These are phyloP conservation scores for Cronartium quercuum DNA, from an alignment of 1,284 basidiomycete genomes.

Conservation along the genomic window DNA sequence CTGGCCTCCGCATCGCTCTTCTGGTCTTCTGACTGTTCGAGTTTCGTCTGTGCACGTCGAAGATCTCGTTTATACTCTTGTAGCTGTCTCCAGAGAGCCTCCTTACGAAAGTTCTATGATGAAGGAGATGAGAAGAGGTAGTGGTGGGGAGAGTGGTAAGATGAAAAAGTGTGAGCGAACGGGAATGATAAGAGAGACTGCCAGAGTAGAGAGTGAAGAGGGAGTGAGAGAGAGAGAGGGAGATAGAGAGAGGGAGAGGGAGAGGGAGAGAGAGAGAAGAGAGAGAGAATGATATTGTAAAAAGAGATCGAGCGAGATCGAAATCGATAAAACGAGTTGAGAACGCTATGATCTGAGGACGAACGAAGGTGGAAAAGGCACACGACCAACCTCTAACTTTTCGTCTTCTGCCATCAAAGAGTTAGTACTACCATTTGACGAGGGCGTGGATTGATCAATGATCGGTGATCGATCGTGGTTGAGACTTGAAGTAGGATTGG, in stretches of 20 bases:
- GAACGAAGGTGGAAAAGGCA: neutral
- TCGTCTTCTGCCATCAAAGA: neutral
- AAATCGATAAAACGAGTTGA: neutral
- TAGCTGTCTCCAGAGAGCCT: conserved; percentile 87
- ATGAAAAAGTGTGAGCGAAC: neutral
- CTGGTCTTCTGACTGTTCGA: conserved; percentile 48
- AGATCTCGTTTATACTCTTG: conserved; percentile 77
- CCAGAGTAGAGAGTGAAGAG: neutral
- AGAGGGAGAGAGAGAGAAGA: neutral
- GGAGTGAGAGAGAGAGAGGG: neutral
- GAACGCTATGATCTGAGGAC: neutral
- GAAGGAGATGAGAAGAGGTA: neutral
- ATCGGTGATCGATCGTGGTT: neutral
- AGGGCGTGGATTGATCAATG: neutral
- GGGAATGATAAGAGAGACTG: neutral
- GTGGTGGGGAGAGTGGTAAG: neutral
- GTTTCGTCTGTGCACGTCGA: conserved; percentile 56
- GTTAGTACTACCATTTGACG: neutral
- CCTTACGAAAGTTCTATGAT: conserved; percentile 68
- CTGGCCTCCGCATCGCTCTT: conserved; percentile 69
- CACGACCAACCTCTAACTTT: conserved; percentile 1
- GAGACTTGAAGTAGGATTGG: neutral
- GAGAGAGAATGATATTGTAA: neutral
- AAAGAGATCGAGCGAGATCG: neutral
- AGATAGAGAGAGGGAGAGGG: neutral